Base-by-base conservation (phyloP, 2,329 filamentous ascomycete species). In the Niveomyces coronatus region DNA sequence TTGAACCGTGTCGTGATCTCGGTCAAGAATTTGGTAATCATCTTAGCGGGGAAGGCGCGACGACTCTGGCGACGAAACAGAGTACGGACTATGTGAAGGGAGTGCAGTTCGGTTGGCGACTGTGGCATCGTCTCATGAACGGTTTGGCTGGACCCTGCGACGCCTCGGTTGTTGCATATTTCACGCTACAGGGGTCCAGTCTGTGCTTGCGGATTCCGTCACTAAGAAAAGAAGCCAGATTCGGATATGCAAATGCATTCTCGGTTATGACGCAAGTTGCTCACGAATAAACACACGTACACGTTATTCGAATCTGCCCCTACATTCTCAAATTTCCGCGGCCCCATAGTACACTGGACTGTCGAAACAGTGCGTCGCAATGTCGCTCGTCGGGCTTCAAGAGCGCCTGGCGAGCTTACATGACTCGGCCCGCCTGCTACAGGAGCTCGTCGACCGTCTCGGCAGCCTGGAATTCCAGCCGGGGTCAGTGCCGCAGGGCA, bases 11-110 rank as follows among this genome's bases (percentile, higher is more conserved):
- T 82, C 53, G 74, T 78, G 52, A 96, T 79, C 58, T 86, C 77
- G 58, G 87, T 89, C 60, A 93, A 75, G 67, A 85, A 91, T 57
- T 80, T 79, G 43, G 84, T 89, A 44, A 91, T 85, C 85, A 91
- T 91, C 36, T 58, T 68, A 55, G 43, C 23, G 9, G 14, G 24
- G 14, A n/a, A n/a, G n/a, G n/a, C n/a, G n/a, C n/a, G n/a, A n/a
- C n/a, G n/a, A 4, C 9, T 5, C 1, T 23, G 19, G 23, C 23
- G 23, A 24, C 23, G 23, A 7, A 24, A 24, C 23, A 24, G 23
- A 24, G n/a, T n/a, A n/a, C n/a, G n/a, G n/a, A 24, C 8, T 13
- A 24, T 23, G 31, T 14, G 20, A 19, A 33, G 11, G 11, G 5
- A 14, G 5, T 10, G 5, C 7, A 31, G 8, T 17, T 31, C 4